Evolutionary conservation across 176 grass and related monocot species (phyloP), one percentile per base, ranked within the genome.

Genomic region (Metroxylon sagu): DNA sequence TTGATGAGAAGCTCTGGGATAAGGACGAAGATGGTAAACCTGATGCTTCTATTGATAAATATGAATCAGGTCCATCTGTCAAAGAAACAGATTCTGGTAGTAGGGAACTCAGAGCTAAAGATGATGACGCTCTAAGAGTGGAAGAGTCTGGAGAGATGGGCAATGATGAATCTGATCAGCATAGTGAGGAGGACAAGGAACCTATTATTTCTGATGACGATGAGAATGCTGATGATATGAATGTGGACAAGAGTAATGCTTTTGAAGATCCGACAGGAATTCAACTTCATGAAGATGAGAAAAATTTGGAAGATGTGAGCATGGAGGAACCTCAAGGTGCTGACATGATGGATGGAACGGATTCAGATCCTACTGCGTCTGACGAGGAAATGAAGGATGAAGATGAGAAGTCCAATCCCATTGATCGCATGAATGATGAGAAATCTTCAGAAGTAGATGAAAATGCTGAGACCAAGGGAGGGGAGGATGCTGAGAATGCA

Each of bases 21-120:
- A 81, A 81, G 52, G 77, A 87, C 25, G 78, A 90, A 75, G 83
- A 88, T 82, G 83, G 77, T 61, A 85, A 85, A 82, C 73, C 65
- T 52, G 82, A 85, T 17, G 78, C 57, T 78, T 75, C 69, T 48
- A 27, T 51, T 39, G 92, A 97, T 48, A 97, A 90, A 71, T 91
- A 90, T 53, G 87, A 91, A 26, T 80, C 83, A 15, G 81, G 87
- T 69, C 85, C 83, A 30, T 84, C 81, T 25, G 72, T 74, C 30
- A 88, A 91, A 67, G 87, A 72, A 35, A 72, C 57, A 53, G 75
- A 97, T 39, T 49, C 66, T 43, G 77, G 61, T 65, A 69, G 74
- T 57, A 85, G 52, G 59, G 92, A 97, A 64, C 18, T 97, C 19
- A 90, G 80, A 82, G 92, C 92, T 10, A 97, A 97, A 72, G 92